phyloP scores from a whole-genome alignment of 495 filamentous ascomycete species.

The Penicillium ochrochloron region DNA sequence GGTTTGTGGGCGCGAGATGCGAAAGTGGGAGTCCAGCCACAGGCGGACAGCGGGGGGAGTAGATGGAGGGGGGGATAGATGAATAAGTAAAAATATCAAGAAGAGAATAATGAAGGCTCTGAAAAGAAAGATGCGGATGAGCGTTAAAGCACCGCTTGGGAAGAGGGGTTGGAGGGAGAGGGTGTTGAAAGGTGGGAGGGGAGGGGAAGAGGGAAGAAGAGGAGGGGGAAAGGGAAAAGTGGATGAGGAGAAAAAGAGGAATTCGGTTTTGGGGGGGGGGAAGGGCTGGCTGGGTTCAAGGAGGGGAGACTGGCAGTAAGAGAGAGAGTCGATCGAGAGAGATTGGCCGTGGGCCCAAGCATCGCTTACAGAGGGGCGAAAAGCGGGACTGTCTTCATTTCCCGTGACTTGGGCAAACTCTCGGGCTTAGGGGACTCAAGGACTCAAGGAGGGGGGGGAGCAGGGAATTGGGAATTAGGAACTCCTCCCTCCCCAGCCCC shows the following conservation, averaged over 20 bases:
- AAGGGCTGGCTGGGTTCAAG: slow-evolving; percentile 28
- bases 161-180: slow-evolving; percentile 18
- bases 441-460: too few species aligned
- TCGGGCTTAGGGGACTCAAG: not conserved
- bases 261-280: slow-evolving; percentile 29
- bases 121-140: slow-evolving; percentile 40
- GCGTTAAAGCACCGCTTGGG: slow-evolving; percentile 34
- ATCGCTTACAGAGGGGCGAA: slow-evolving; percentile 35
- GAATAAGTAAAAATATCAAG: not conserved
- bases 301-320: slow-evolving; percentile 30
- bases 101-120: slow-evolving; percentile 42
- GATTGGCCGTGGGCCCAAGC: slow-evolving; percentile 36
- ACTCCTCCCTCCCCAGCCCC: slow-evolving; percentile 12
- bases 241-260: slow-evolving; percentile 41
- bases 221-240: slow-evolving; percentile 35
- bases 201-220: slow-evolving; percentile 44
- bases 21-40: slow-evolving; percentile 55
- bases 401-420: not conserved
- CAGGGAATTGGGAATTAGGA: not conserved
- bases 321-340: slow-evolving; percentile 39
- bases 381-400: slow-evolving; percentile 22
- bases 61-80: not conserved
- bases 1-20: slow-evolving; percentile 27
- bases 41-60: slow-evolving; percentile 40
- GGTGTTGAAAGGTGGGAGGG: slow-evolving; percentile 42